Evolutionary conservation across 805 yeast species (phyloP).

Genomic region (Cyberlindnera mrakii): DNA sequence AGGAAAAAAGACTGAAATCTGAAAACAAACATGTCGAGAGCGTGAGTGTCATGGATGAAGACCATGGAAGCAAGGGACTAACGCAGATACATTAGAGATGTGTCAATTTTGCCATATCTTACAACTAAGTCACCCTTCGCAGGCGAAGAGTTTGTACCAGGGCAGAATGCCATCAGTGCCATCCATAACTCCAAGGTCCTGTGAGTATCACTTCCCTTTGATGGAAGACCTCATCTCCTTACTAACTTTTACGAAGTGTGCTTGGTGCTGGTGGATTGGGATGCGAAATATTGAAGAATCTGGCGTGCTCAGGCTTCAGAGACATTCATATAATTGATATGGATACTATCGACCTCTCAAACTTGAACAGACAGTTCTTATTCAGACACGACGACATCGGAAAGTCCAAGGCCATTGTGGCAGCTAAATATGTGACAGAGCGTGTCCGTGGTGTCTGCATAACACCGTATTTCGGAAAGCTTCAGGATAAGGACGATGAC

Average conservation of each 20-base stretch:
- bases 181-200: constrained; percentile 26
- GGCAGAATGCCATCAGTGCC: constrained; percentile 20
- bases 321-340: constrained; percentile 83
- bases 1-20: neutral
- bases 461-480: constrained; percentile 55
- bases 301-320: constrained; percentile 66
- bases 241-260: constrained; percentile 27
- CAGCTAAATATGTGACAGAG: constrained; percentile 51
- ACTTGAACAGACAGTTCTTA: constrained; percentile 85
- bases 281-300: constrained; percentile 78
- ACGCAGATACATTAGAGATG: constrained; percentile 1
- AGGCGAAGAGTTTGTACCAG: constrained; percentile 31
- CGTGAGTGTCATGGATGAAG: neutral
- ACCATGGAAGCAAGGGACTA: neutral
- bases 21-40: neutral
- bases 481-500: constrained; percentile 55
- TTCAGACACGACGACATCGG: constrained; percentile 80
- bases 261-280: constrained; percentile 97
- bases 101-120: constrained; percentile 18
- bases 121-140: constrained; percentile 28
- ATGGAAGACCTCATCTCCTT: no score
- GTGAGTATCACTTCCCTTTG: constrained; percentile 17
- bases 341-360: constrained; percentile 88
- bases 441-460: constrained; percentile 42
- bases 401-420: constrained; percentile 74